These are phyloP conservation scores for Cubamyces sp. DNA, from an alignment of 768 basidiomycete genomes.

Conservation along the genomic window DNA sequence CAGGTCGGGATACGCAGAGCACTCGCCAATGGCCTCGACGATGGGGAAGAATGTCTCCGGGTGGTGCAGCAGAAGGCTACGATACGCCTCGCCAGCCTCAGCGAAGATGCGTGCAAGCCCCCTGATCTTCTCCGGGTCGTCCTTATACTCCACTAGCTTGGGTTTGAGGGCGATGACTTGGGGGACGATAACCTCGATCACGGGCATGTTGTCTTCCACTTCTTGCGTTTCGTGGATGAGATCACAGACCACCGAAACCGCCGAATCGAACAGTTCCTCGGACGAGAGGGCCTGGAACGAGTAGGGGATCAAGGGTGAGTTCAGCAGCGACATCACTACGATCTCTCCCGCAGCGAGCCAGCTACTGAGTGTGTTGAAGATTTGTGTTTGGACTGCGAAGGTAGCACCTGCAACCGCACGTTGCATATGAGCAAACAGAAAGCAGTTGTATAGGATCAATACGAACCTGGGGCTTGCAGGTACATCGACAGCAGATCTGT, in stretches of 20 bases:
- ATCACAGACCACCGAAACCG: constrained; percentile 91
- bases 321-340: constrained; percentile 59
- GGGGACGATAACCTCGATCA: constrained; percentile 88
- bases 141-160: constrained; percentile 58
- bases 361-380: constrained; percentile 82
- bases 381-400: constrained; percentile 69
- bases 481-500: constrained; percentile 86
- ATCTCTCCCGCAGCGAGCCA: constrained; percentile 93
- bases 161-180: constrained; percentile 77
- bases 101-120: constrained; percentile 91
- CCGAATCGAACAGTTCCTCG: constrained; percentile 90
- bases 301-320: constrained; percentile 79
- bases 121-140: constrained; percentile 87
- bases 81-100: constrained; percentile 98
- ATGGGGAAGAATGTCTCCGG: constrained; percentile 93
- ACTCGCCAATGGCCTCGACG: constrained; percentile 92
- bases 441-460: not conserved
- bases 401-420: constrained; percentile 71
- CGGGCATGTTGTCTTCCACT: constrained; percentile 88
- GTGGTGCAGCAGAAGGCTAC: constrained; percentile 84
- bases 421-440: constrained; percentile 3
- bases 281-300: constrained; percentile 84
- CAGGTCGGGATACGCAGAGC: constrained; percentile 89
- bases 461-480: constrained; percentile 81
- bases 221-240: constrained; percentile 98